These are phyloP conservation scores for Gossypium ekmanianum DNA, from an alignment of 345 rosid species.

Conservation along the genomic window DNA sequence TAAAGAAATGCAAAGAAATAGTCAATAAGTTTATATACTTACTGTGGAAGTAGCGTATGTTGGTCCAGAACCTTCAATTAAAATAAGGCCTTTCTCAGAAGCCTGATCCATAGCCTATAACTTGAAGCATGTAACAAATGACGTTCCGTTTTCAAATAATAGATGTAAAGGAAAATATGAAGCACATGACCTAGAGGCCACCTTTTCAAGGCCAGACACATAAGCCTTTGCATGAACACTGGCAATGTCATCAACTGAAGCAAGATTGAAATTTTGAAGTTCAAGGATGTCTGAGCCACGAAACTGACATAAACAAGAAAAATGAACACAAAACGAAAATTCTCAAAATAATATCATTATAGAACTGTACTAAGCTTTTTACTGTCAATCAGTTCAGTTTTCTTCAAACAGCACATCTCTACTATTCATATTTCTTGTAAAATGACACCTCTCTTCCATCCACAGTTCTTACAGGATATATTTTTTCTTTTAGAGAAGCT, in stretches of 20 bases:
- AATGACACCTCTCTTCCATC: neutral
- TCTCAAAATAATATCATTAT: slow-evolving; percentile 1
- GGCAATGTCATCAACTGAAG: slow-evolving; percentile 70
- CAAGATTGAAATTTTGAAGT: slow-evolving; percentile 64
- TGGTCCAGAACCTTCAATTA: slow-evolving; percentile 85
- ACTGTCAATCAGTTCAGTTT: neutral
- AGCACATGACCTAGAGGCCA: slow-evolving; percentile 20
- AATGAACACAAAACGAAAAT: no score
- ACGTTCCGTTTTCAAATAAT: neutral
- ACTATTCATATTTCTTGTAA: neutral
- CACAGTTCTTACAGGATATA: neutral
- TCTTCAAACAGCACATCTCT: neutral
- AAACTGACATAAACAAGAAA: slow-evolving; percentile 42
- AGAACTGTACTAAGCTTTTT: neutral
- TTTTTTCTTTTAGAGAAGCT: neutral
- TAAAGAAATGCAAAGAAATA: neutral
- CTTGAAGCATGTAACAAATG: slow-evolving; percentile 1
- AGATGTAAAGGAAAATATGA: neutral
- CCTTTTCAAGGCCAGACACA: slow-evolving; percentile 84
- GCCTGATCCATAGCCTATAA: slow-evolving; percentile 82
- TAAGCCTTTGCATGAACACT: slow-evolving; percentile 75
- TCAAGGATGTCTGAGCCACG: slow-evolving; percentile 65
- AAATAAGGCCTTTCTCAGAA: slow-evolving; percentile 60
- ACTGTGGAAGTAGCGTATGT: slow-evolving; percentile 89
- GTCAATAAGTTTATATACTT: slow-evolving; percentile 20